phyloP scores from a whole-genome alignment of 768 basidiomycete genomes.

The Russula foetens region DNA sequence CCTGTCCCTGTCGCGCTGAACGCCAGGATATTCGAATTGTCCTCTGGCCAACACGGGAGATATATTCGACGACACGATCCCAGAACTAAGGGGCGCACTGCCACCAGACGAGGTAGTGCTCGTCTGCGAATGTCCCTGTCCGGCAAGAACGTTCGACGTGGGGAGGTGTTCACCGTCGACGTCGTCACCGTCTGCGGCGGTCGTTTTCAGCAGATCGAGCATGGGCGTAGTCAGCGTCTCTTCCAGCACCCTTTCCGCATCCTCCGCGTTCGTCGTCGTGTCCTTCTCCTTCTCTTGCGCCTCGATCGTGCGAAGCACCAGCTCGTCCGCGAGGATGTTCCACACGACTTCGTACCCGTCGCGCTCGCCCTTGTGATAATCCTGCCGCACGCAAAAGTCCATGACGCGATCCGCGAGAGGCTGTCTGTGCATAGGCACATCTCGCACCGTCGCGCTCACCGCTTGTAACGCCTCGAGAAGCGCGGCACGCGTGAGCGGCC shows the following conservation, averaged over 20 bases:
- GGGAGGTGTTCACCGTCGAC: slow-evolving; percentile 18
- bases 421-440: slow-evolving; percentile 58
- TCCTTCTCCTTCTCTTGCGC: slow-evolving; percentile 38
- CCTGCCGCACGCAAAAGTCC: slow-evolving; percentile 37
- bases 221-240: slow-evolving; percentile 10
- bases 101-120: neutral
- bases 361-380: slow-evolving; percentile 7
- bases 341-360: slow-evolving; percentile 21
- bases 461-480: slow-evolving; percentile 49
- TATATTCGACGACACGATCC: slow-evolving; percentile 24
- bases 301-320: slow-evolving; percentile 24
- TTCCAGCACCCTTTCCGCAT: slow-evolving; percentile 4
- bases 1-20: slow-evolving; percentile 34
- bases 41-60: slow-evolving; percentile 52
- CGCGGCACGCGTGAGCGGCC: slow-evolving; percentile 47
- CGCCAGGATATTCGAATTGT: slow-evolving; percentile 44
- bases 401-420: slow-evolving; percentile 46
- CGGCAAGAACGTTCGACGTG: neutral
- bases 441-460: slow-evolving; percentile 59
- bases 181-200: slow-evolving; percentile 4
- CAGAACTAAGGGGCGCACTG: too few relatives aligned
- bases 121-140: neutral
- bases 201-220: slow-evolving; percentile 15
- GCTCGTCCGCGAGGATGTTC: slow-evolving; percentile 23
- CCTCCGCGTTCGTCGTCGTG: slow-evolving; percentile 14